A percentile compares a stretch with the other conserved stretches of the same genome.
Conservation (phyloP, 306 rosid genomes). For the Trichosanthes cucumerina region DNA sequence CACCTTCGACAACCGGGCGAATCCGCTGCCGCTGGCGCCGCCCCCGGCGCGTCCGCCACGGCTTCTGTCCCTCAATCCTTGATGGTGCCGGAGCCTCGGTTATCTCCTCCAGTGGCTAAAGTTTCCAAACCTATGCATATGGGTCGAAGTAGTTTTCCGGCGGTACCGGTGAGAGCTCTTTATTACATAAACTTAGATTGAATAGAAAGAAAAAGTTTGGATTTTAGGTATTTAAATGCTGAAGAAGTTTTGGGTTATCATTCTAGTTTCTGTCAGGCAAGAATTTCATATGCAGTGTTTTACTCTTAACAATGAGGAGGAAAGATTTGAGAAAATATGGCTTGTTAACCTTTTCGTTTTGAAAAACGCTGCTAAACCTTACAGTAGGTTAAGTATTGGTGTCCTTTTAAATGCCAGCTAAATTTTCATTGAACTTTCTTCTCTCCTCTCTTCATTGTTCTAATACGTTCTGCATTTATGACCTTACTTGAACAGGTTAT, state of each 20-base stretch:
- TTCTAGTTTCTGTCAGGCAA: not conserved
- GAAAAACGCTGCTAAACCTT: not conserved
- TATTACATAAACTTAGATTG: not conserved
- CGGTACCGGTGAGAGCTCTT: slow-evolving; percentile 40
- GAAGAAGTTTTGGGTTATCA: not conserved
- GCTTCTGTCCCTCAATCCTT: slow-evolving; percentile 23
- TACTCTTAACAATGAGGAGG: not conserved
- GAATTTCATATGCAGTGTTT: not conserved
- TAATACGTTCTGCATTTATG: slow-evolving; percentile 3
- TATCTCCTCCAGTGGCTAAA: slow-evolving; percentile 71
- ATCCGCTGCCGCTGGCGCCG: slow-evolving; percentile 32
- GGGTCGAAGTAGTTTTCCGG: slow-evolving; percentile 35
- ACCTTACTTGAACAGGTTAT: not conserved
- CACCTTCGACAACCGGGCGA: slow-evolving; percentile 78
- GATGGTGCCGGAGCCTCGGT: slow-evolving; percentile 41
- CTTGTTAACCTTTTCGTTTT: not conserved
- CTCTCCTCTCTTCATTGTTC: not conserved
- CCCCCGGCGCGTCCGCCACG: not conserved
- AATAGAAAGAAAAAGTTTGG: not conserved
- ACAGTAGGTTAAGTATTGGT: not conserved
- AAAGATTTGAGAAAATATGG: not conserved
- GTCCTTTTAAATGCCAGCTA: not conserved
- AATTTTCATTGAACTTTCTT: not conserved
- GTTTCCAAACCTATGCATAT: slow-evolving; percentile 30
- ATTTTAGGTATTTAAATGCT: not conserved